phyloP scores from a whole-genome alignment of 2,329 filamentous ascomycete genomes.

The Fusarium domesticum region DNA sequence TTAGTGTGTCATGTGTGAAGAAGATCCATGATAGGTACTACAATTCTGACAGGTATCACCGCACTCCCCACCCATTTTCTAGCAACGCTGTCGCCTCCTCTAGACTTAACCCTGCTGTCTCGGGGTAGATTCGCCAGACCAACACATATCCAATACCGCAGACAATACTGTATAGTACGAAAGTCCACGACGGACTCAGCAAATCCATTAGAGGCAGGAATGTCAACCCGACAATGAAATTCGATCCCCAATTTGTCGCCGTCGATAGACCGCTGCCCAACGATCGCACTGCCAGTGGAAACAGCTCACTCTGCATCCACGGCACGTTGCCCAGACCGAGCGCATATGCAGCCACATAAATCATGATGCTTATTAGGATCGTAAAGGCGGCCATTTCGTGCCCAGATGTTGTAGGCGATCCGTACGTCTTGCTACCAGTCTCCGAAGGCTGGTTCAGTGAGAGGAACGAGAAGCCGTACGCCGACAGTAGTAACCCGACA shows the following conservation, averaged over 20 bases:
- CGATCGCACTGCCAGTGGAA: conserved; percentile 71
- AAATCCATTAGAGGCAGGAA: conserved; percentile 85
- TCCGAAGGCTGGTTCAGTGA: conserved; percentile 38
- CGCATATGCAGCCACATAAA: conserved; percentile 84
- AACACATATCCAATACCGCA: conserved; percentile 66
- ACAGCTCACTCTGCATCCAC: conserved; percentile 94
- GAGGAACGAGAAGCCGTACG: conserved; percentile 68
- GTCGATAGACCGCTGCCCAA: conserved; percentile 72
- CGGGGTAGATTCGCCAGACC: conserved; percentile 77
- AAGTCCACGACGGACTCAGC: conserved; percentile 72
- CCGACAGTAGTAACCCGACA: conserved; percentile 65
- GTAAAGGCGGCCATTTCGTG: conserved; percentile 44
- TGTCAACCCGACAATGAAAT: conserved; percentile 80
- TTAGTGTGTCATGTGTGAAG: conserved; percentile 1
- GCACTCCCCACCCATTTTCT: conserved; percentile 70
- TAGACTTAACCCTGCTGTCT: conserved; percentile 76
- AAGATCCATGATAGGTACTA: background rate
- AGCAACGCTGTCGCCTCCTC: conserved; percentile 76
- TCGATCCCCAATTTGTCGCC: conserved; percentile 81
- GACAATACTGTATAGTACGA: conserved; percentile 72
- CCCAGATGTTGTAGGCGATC: conserved; percentile 14
- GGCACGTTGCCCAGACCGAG: conserved; percentile 87
- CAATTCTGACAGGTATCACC: conserved; percentile 30
- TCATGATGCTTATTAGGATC: conserved; percentile 72
- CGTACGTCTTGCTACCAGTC: conserved; percentile 17